Percentiles rank a stretch among this genome's conserved stretches.
These are phyloP conservation scores for Tricholoma terreum DNA, from an alignment of 768 basidiomycete genomes.

Conservation along the genomic window DNA sequence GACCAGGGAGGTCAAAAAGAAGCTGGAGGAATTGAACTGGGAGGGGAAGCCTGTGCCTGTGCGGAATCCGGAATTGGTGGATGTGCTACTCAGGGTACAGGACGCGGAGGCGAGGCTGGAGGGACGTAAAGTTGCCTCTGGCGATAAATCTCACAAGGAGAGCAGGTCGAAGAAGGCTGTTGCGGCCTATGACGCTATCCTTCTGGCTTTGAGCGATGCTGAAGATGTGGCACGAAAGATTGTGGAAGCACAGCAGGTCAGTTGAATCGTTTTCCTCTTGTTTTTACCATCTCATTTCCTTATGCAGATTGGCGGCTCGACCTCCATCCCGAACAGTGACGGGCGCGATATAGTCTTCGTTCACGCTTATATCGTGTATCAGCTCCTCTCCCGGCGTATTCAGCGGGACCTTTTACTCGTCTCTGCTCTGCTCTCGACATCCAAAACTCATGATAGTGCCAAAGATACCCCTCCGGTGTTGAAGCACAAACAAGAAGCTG, in stretches of 20 bases:
- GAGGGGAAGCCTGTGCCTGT: constrained; percentile 82
- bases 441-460: constrained; percentile 17
- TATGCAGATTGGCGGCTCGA: constrained; percentile 40
- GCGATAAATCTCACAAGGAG: constrained; percentile 24
- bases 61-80: constrained; percentile 88
- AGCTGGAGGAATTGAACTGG: constrained; percentile 65
- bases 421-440: constrained; percentile 54
- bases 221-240: constrained; percentile 81
- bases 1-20: constrained; percentile 44
- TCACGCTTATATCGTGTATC: constrained; percentile 84
- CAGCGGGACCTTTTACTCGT: constrained; percentile 85
- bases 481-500: constrained; percentile 38
- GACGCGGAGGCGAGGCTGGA: constrained; percentile 64
- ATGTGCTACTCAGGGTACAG: constrained; percentile 80
- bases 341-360: constrained; percentile 79
- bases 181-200: constrained; percentile 82
- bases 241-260: constrained; percentile 80
- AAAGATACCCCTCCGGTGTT: constrained; percentile 20
- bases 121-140: constrained; percentile 29
- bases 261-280: constrained; percentile 1
- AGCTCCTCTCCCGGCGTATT: constrained; percentile 82
- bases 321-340: constrained; percentile 27
- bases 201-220: constrained; percentile 84
- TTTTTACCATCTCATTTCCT: constrained; percentile 8
- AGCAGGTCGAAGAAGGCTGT: constrained; percentile 68